Percentiles rank a stretch among this genome's conserved stretches.
Evolutionary conservation across 75 land plant genomes (phyloP).

Genomic region (Picea glauca): DNA sequence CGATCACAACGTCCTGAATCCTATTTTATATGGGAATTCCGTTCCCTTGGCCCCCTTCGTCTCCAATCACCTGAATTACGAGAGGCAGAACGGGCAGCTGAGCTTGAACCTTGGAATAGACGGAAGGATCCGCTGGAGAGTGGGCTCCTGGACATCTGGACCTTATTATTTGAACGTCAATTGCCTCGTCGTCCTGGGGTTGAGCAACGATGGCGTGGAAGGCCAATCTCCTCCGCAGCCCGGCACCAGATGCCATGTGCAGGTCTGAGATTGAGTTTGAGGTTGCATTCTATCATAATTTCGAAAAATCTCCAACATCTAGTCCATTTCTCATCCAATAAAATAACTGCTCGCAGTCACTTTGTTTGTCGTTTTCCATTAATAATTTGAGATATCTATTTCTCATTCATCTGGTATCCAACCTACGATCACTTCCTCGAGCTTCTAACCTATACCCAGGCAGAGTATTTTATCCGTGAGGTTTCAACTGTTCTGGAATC

Average conservation of each 20-base stretch:
- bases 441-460: too few species aligned
- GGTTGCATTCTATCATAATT: too few species aligned
- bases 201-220: neutral
- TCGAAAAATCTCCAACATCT: too few species aligned
- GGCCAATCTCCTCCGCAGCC: neutral
- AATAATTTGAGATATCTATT: too few species aligned
- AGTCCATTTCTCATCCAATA: too few species aligned
- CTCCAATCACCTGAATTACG: slow-evolving; percentile 25
- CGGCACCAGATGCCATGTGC: slow-evolving; percentile 4
- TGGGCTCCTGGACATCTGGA: slow-evolving; percentile 17
- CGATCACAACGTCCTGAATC: slow-evolving; percentile 41
- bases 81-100: slow-evolving; percentile 36
- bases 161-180: slow-evolving; percentile 26
- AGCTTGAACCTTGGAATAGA: slow-evolving; percentile 27
- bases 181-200: slow-evolving; percentile 32
- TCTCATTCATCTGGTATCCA: too few species aligned
- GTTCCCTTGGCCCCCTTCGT: slow-evolving; percentile 40
- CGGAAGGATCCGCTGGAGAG: slow-evolving; percentile 43
- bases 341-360: too few species aligned
- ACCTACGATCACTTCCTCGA: too few species aligned
- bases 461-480: too few species aligned
- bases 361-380: too few species aligned
- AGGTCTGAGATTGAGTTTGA: neutral
- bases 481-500: too few species aligned
- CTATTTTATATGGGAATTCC: slow-evolving; percentile 24